phyloP scores from a whole-genome alignment of 2,329 filamentous ascomycete species.

The Rhexocercosporidium sp. region DNA sequence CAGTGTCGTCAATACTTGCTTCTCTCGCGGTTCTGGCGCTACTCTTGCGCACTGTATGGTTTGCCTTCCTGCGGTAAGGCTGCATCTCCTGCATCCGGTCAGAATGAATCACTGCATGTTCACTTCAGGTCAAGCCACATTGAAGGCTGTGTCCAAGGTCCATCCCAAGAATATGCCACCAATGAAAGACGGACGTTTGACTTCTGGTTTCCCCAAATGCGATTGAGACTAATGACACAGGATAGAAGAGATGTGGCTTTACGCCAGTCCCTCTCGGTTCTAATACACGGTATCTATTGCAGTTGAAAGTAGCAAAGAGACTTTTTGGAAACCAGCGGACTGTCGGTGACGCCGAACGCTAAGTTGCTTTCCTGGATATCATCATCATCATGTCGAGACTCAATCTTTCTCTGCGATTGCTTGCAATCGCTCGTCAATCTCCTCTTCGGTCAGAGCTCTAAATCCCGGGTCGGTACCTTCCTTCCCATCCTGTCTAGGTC shows the following conservation, averaged over 20 bases:
- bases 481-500: conserved; percentile 79
- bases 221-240: conserved; percentile 34
- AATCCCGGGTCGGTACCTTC: conserved; percentile 82
- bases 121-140: conserved; percentile 35
- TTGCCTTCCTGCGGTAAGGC: conserved; percentile 22
- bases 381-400: conserved; percentile 41
- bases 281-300: conserved; percentile 34
- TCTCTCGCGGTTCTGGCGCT: conserved; percentile 9
- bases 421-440: conserved; percentile 98
- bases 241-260: conserved; percentile 32
- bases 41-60: conserved; percentile 17
- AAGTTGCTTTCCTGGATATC: conserved; percentile 32
- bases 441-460: conserved; percentile 90
- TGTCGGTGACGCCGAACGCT: conserved; percentile 36
- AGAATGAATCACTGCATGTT: conserved; percentile 24
- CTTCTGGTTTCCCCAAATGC: conserved; percentile 18
- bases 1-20: conserved; percentile 26
- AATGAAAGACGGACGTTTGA: conserved; percentile 22
- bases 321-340: conserved; percentile 21
- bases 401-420: conserved; percentile 99
- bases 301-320: conserved; percentile 20
- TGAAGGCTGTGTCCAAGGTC: conserved; percentile 32
- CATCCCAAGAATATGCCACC: conserved; percentile 19
- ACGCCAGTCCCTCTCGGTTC: conserved; percentile 26
- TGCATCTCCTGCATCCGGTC: conserved; percentile 26